Base-by-base conservation (phyloP, 2,329 filamentous ascomycete genomes). In the Aureobasidium mangrovei region DNA sequence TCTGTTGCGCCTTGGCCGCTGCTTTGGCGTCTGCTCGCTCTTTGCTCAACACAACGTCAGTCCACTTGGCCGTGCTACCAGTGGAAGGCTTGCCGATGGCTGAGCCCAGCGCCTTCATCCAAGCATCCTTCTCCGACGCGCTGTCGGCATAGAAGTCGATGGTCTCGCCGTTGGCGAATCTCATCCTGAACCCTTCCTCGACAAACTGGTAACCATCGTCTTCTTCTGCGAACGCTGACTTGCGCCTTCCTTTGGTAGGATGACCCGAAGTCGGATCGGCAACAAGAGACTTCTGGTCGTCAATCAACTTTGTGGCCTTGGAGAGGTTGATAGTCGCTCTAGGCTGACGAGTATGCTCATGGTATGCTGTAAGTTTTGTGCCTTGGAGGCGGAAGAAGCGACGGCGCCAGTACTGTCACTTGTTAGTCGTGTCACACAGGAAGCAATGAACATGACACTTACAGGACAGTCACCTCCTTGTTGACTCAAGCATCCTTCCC, bases 151-250 rank as follows among this genome's bases (percentile, higher is more conserved):
- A 97, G 69, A 97, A 97, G 75, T 97, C 91, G 67, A 98, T 98
- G 59, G 95, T 84, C 72, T 98, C 93, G 58, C 93, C 93, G 65
- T 98, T 98, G 68, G 88, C 94, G 72, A 98, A 98, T 56, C 91
- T 89, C 68, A 98, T 95, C 39, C 93, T 88, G 84, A 98, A 98
- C 2, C 93, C 93, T 69, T 98, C 93, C 70, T 98, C 93, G 52
- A 98, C 91, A 69, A 98, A 98, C 87, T 96, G 95, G 76, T 98
- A 98, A 40, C 93, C 93, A 68, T 98, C 93, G 72, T 98, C 93
- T 61, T 98, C 93, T 70, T 97, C 93, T 1, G 91, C 91, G 69
- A 98, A 98, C 8, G 88, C 93, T 33, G 91, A 96, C 69, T 94
- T 90, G 54, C 93, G 86, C 41, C 93, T 86, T 26, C 62, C 61